Evolutionary conservation across 2,329 filamentous ascomycete species (phyloP).

Genomic region (Pseudogymnoascus sp.): DNA sequence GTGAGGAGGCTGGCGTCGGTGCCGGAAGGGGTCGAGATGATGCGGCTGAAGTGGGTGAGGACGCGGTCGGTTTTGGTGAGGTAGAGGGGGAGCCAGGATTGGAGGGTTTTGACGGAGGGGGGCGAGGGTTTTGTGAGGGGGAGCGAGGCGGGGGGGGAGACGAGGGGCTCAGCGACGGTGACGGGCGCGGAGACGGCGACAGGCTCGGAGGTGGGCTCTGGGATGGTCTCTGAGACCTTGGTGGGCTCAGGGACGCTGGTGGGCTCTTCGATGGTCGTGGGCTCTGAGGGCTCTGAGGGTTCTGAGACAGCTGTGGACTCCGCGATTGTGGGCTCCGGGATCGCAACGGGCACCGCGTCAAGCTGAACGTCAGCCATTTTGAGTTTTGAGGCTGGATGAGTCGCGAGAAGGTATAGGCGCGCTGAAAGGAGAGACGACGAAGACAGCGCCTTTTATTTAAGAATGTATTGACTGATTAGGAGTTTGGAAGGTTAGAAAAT

Average conservation of each 20-base stretch:
- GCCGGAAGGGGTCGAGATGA: conserved; percentile 59
- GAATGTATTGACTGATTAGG: background rate
- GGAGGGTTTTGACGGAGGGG: conserved; percentile 18
- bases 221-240: background rate
- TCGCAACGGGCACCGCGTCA: background rate
- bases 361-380: background rate
- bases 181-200: background rate
- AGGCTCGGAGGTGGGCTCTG: background rate
- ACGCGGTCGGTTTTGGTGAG: conserved; percentile 23
- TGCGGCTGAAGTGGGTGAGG: conserved; percentile 48
- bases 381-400: background rate
- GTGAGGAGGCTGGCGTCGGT: conserved; percentile 63
- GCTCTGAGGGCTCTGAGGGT: background rate
- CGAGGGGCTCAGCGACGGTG: conserved; percentile 9
- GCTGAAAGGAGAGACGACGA: background rate
- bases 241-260: background rate
- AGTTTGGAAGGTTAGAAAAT: background rate
- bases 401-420: background rate
- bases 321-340: background rate
- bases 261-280: background rate
- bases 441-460: background rate
- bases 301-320: background rate
- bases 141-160: conserved; percentile 10
- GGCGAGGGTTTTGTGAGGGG: conserved; percentile 5
- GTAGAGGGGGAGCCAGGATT: conserved; percentile 26